phyloP scores from a whole-genome alignment of 2,329 filamentous ascomycete species.

The Gaeumannomyces tritici region DNA sequence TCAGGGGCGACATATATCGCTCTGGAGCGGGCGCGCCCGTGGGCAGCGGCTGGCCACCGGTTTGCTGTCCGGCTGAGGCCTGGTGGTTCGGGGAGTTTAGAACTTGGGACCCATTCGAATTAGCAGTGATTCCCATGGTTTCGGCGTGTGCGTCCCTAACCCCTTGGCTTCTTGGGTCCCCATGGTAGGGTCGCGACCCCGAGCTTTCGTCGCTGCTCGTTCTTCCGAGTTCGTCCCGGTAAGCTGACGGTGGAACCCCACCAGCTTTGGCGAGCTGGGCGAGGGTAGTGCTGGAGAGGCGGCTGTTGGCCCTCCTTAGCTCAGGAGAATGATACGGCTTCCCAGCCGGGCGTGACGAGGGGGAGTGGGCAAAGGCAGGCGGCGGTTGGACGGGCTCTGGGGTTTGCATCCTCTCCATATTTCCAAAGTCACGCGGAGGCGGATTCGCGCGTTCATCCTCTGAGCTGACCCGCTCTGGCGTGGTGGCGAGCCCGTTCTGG shows the following conservation, averaged over 20 bases:
- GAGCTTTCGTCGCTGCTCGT: conserved; percentile 20
- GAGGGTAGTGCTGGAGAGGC: conserved; percentile 74
- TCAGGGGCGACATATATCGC: conserved; percentile 35
- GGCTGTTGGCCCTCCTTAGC: conserved; percentile 69
- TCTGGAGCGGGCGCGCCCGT: conserved; percentile 12
- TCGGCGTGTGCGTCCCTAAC: conserved; percentile 35
- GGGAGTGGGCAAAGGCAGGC: conserved; percentile 68
- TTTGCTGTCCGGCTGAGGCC: conserved; percentile 15
- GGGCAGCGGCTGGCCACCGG: not conserved
- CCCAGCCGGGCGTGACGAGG: conserved; percentile 59
- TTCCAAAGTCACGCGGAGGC: conserved; percentile 39
- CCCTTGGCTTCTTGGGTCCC: conserved; percentile 32
- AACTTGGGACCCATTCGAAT: conserved; percentile 42
- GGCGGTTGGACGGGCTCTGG: conserved; percentile 71
- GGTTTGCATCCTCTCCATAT: conserved; percentile 46
- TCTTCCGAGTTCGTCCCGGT: conserved; percentile 19
- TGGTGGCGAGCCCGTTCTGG: conserved; percentile 32
- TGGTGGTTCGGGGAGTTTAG: conserved; percentile 27
- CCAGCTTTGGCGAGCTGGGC: conserved; percentile 68
- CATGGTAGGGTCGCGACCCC: conserved; percentile 10
- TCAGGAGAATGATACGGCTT: conserved; percentile 68
- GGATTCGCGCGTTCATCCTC: conserved; percentile 39
- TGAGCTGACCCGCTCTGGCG: conserved; percentile 45
- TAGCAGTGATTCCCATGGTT: conserved; percentile 42
- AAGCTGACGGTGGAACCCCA: conserved; percentile 31